Evolutionary conservation across 257 asterid genomes (phyloP), one percentile per base, ranked within the genome.

Genomic region (Penstemon eatonii): DNA sequence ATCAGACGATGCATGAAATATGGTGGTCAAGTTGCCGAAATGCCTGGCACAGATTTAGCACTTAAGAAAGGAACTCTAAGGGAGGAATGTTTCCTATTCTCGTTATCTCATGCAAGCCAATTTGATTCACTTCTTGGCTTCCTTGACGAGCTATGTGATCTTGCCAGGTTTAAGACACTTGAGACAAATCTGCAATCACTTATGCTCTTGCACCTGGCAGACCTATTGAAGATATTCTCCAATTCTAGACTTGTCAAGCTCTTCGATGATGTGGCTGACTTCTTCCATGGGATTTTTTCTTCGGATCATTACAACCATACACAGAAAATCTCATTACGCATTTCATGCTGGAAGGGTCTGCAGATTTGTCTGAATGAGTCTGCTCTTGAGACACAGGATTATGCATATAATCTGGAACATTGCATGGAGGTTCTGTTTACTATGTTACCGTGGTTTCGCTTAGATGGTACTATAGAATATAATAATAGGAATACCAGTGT

Each of bases 331-430:
- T 78, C 83, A 3, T 66, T 90, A 67, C 81, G 92, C 73, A 75
- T 88, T 77, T 85, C 95, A 54, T 87, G 97, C 80, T 94, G 99
- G 99, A 94, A 88, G 76, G 96, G 99, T 70, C 82, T 94, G 74
- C 75, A 70, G 70, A 60, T 70, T 59, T 88, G 96, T 85, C 76
- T 85, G 74, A 82, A 76, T 42, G 85, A 76, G 64, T 72, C 84
- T 76, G 73, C 83, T 71, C 69, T 73, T 51, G 84, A 82, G 69
- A 58, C 74, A 11, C 84, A 63, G 70, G 85, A 78, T 60, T 86
- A 78, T 69, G 69, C 75, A 43, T 63, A 81, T 55, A 76, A 76
- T 63, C 65, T 94, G 68, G 96, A 94, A 75, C 82, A 68, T 75
- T 91, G 96, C 81, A 84, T 91, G 89, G 87, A 76, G 69, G 80